Evolutionary conservation across 805 yeast species (phyloP).

Genomic region (Yarrowia yakushimensis): DNA sequence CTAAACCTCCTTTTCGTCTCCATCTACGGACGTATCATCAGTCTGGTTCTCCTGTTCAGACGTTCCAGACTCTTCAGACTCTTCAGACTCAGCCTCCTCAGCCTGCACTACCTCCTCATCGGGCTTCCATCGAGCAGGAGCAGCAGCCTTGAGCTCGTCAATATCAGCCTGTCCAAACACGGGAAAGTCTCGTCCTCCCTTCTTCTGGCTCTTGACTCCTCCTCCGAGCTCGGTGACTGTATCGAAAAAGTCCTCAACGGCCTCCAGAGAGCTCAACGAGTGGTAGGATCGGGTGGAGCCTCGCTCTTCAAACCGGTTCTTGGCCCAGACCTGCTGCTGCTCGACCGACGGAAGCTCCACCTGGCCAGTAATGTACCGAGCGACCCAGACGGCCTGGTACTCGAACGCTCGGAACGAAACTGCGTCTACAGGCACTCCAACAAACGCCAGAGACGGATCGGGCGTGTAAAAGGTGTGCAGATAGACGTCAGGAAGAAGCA

Average conservation of each 20-base stretch:
- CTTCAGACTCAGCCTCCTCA: background rate
- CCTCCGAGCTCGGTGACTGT: background rate
- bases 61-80: background rate
- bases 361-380: background rate
- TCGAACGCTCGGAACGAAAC: slow-evolving; percentile 9
- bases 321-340: background rate
- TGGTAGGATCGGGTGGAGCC: slow-evolving; percentile 3
- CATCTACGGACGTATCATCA: background rate
- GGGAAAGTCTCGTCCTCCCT: slow-evolving; percentile 1
- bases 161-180: background rate
- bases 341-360: background rate
- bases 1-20: background rate
- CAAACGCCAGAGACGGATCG: slow-evolving; percentile 62
- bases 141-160: slow-evolving; percentile 9
- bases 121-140: slow-evolving; percentile 13
- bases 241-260: background rate
- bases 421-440: slow-evolving; percentile 44
- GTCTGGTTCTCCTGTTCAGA: background rate
- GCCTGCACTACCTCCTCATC: background rate
- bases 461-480: slow-evolving; percentile 43
- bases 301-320: background rate
- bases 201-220: background rate
- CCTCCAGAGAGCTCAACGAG: slow-evolving; percentile 4
- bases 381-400: slow-evolving; percentile 8
- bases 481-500: slow-evolving; percentile 43